Evolutionary conservation across 108 stramenopile species (phyloP).

Genomic region (Conticribra weissflogii): DNA sequence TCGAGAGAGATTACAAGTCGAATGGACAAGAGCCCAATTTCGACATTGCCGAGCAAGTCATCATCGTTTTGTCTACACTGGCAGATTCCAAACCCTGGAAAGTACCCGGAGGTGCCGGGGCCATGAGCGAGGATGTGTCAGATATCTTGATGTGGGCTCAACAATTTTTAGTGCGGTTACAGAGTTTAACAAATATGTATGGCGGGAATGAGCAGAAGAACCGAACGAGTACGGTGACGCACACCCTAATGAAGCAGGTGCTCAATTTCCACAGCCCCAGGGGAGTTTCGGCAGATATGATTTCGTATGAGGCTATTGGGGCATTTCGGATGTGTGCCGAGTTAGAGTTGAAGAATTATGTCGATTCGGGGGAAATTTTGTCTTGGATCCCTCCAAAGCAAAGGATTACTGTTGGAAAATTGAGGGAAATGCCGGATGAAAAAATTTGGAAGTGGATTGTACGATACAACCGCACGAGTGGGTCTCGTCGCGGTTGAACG

Average conservation of each 20-base stretch:
- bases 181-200: constrained; percentile 9
- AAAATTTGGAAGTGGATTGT: constrained; percentile 23
- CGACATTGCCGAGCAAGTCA: constrained; percentile 6
- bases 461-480: constrained; percentile 9
- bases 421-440: constrained; percentile 10
- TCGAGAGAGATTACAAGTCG: constrained; percentile 8
- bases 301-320: constrained; percentile 7
- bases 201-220: background rate
- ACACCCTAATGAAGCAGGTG: constrained; percentile 11
- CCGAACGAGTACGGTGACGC: constrained; percentile 9
- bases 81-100: constrained; percentile 12
- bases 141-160: constrained; percentile 5
- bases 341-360: constrained; percentile 15
- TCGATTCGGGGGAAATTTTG: background rate
- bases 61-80: constrained; percentile 11
- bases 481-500: background rate
- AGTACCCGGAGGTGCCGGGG: background rate
- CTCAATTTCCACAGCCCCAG: background rate
- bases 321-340: constrained; percentile 7
- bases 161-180: constrained; percentile 4
- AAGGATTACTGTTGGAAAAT: constrained; percentile 8
- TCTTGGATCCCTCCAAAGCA: constrained; percentile 11
- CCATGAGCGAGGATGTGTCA: constrained; percentile 8
- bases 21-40: constrained; percentile 7
- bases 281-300: background rate